Conservation (phyloP, 2,329 filamentous ascomycete genomes). For the Colletotrichum acutatum region DNA sequence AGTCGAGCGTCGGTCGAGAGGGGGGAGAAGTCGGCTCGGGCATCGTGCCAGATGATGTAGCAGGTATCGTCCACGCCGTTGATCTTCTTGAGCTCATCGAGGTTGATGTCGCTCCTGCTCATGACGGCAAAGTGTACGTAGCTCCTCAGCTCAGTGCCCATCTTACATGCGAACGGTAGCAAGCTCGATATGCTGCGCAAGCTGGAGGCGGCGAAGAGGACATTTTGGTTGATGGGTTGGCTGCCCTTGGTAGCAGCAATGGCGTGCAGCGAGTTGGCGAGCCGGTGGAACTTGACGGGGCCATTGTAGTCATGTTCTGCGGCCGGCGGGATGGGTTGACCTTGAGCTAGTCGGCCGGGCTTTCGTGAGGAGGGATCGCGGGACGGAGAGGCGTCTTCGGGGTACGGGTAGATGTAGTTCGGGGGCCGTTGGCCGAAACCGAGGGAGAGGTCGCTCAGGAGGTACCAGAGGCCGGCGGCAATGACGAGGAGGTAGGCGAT, state of each 20-base stretch:
- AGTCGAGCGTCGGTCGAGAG: constrained; percentile 78
- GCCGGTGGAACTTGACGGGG: constrained; percentile 73
- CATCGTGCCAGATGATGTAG: constrained; percentile 75
- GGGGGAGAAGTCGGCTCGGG: constrained; percentile 77
- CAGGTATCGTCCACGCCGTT: constrained; percentile 84
- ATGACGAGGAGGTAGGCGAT: constrained; percentile 60
- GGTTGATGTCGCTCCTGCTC: constrained; percentile 75
- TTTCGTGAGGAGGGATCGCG: constrained; percentile 19
- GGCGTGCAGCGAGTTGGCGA: constrained; percentile 72
- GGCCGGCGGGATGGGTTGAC: constrained; percentile 29
- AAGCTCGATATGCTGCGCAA: constrained; percentile 78
- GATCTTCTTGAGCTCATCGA: constrained; percentile 76
- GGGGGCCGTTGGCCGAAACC: constrained; percentile 44
- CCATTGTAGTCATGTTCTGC: constrained; percentile 68
- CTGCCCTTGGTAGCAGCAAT: constrained; percentile 65
- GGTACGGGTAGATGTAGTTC: constrained; percentile 49
- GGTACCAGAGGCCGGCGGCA: constrained; percentile 67
- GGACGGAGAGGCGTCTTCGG: constrained; percentile 26
- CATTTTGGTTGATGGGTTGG: constrained; percentile 69
- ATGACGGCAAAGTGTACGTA: constrained; percentile 86
- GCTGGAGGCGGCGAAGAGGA: constrained; percentile 83
- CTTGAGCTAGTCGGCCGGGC: constrained; percentile 31
- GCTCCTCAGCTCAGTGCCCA: constrained; percentile 76
- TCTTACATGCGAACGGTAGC: constrained; percentile 87
- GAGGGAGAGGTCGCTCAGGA: constrained; percentile 71